Evolutionary conservation across 2,329 filamentous ascomycete species (phyloP), one percentile per base, ranked within the genome.

Genomic region (Fusarium sp.): DNA sequence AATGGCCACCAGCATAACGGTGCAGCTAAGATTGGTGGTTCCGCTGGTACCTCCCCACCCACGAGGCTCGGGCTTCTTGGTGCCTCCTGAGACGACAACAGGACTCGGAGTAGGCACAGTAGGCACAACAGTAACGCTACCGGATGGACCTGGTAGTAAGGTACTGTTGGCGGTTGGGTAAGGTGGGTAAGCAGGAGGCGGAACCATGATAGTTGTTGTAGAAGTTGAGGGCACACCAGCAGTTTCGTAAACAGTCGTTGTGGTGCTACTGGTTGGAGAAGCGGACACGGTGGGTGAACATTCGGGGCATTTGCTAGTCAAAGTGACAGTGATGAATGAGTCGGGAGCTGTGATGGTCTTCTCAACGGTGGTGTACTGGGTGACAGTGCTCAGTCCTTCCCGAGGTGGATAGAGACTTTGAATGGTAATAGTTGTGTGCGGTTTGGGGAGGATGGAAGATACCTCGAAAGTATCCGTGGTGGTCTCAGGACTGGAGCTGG

Each of bases 1-100:
- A 49, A 74, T 74, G 18, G 79, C 79, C 41, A 82, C 64, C 58
- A 83, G 72, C 79, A 84, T 79, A 70, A 83, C 72, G 41, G 78
- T 72, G 67, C 79, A 82, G 44, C 79, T 77, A 31, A 83, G 74
- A 60, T 79, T 79, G 66, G 79, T 77, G 25, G 76, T 76, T 63
- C 77, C 76, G 56, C 76, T 81, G 61, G 73, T 72, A 29, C 70
- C 70, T 10, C 76, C 78, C 63, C 78, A 79, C 37, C 76, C 77
- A 44, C 73, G 73, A 38, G 78, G 80, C 63, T 79, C 76, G 5
- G 78, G 76, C 64, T 78, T 78, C 76, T 81, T 82, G 63, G 70
- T 76, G 7, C 76, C 79, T 33, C 75, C 78, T 31, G 82, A 83
- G 52, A 79, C 72, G 52, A 80, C 69, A 58, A 81, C 65, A 35